Conservation (phyloP, 805 yeast genomes). For the Candida sphagnicola region DNA sequence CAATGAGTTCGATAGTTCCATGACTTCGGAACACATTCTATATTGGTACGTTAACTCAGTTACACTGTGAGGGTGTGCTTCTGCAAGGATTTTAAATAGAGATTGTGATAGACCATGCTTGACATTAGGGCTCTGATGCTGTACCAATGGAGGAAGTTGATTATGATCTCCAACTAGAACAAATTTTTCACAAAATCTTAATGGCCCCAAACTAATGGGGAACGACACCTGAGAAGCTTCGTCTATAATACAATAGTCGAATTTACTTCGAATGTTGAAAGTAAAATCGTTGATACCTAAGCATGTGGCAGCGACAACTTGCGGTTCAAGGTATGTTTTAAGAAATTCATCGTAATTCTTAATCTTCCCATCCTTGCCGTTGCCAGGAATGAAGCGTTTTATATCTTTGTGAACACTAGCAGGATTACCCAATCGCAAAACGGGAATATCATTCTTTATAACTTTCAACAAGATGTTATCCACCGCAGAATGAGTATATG, state of each 20-base stretch:
- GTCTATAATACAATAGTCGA: constrained; percentile 92
- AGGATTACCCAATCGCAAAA: constrained; percentile 66
- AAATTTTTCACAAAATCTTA: constrained; percentile 72
- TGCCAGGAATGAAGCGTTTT: constrained; percentile 46
- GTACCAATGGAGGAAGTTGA: constrained; percentile 87
- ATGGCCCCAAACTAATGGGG: constrained; percentile 88
- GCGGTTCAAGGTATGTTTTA: constrained; percentile 48
- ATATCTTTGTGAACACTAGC: constrained; percentile 61
- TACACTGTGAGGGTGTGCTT: constrained; percentile 68
- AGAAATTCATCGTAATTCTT: constrained; percentile 44
- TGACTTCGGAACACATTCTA: constrained; percentile 88
- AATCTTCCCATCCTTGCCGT: constrained; percentile 26
- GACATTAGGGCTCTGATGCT: constrained; percentile 57
- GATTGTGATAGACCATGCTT: constrained; percentile 65
- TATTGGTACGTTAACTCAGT: constrained; percentile 79
- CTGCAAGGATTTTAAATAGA: constrained; percentile 71
- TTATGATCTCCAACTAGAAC: constrained; percentile 95
- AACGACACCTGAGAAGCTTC: constrained; percentile 95
- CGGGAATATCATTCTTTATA: constrained; percentile 25
- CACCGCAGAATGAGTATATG: constrained; percentile 94
- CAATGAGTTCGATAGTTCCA: constrained; percentile 74
- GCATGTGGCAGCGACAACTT: constrained; percentile 86
- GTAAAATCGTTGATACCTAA: constrained; percentile 66
- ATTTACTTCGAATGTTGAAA: constrained; percentile 49
- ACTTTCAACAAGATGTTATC: constrained; percentile 85